Base-by-base conservation (phyloP, 768 basidiomycete species). In the Termitomyces sp. region DNA sequence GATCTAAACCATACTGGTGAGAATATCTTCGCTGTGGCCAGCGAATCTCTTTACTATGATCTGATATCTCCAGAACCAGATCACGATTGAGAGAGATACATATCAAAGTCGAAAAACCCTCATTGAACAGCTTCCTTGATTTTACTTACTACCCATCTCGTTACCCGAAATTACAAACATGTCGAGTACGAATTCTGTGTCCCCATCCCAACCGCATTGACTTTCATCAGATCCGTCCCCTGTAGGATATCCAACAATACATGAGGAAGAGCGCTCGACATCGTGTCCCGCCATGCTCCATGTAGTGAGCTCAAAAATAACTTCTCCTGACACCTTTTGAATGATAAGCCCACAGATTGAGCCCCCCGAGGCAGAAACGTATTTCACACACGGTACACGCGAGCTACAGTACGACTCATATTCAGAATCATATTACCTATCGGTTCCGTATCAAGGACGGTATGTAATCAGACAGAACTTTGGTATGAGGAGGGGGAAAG, bases 381-480 rank as follows among this genome's bases (percentile, higher is more conserved):
- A 42, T 37, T 57, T 57, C 44, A 57, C 40, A 14, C 56, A 57
- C 31, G 56, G 56, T 37, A 51, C 51, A 9, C 51, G 51, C 5
- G 51, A 57, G 42, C 37, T 57, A 23, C 51, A 53, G 17, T 53
- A 57, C 37, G 56, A 57, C 30, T 53, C 56, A 0, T 57, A 35
- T 42, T 57, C 56, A 9, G 51, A 57, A 28, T 53, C 56, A 1
- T 50, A 48, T 48, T 57, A 57, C 43, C 38, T 40, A 5, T 53
- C 23, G 26, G 45, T 57, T 17, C 56, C 56, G 19, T 57, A 57
- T 40, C 56, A 51, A 42, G 56, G 56, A 17, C 40, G 56, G 30
- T 31, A 48, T 42, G 56, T 57, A 21, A 53, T 57, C 30, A 46
- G 51, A 57, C 56, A 57, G 38, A 41, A 57, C 23, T 57, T 57